Evolutionary conservation across 1,139 yeast genomes (phyloP).

Genomic region (Blastobotrys capitulatus): DNA sequence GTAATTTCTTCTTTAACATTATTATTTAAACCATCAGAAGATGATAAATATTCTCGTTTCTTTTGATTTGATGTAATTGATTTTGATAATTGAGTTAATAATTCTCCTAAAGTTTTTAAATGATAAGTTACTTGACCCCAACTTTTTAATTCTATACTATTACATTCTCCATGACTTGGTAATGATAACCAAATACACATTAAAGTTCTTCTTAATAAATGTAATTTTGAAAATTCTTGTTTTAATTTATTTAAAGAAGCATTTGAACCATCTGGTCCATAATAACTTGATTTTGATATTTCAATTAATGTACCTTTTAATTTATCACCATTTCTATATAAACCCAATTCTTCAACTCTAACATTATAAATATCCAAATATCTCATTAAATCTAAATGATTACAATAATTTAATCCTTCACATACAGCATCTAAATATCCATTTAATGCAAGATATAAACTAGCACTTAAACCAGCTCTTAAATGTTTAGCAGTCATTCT

Average conservation of each 20-base stretch:
- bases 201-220: conserved; percentile 37
- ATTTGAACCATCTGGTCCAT: conserved; percentile 29
- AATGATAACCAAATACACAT: conserved; percentile 40
- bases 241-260: conserved; percentile 27
- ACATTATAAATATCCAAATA: conserved; percentile 41
- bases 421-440: conserved; percentile 27
- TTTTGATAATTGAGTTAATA: conserved; percentile 26
- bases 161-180: conserved; percentile 28
- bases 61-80: conserved; percentile 19
- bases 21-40: neutral
- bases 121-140: conserved; percentile 34
- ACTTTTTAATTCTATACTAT: conserved; percentile 22
- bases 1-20: conserved; percentile 8
- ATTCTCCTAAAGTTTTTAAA: conserved; percentile 25
- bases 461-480: conserved; percentile 30
- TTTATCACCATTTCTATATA: conserved; percentile 1
- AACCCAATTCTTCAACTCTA: conserved; percentile 15
- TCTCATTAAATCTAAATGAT: conserved; percentile 35
- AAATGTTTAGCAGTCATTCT: conserved; percentile 17
- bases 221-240: conserved; percentile 34
- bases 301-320: conserved; percentile 9
- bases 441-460: conserved; percentile 27
- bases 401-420: conserved; percentile 28
- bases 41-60: conserved; percentile 1
- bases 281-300: conserved; percentile 16